Evolutionary conservation across 1,284 basidiomycete genomes (phyloP).

Genomic region (Rhodofomes roseus): DNA sequence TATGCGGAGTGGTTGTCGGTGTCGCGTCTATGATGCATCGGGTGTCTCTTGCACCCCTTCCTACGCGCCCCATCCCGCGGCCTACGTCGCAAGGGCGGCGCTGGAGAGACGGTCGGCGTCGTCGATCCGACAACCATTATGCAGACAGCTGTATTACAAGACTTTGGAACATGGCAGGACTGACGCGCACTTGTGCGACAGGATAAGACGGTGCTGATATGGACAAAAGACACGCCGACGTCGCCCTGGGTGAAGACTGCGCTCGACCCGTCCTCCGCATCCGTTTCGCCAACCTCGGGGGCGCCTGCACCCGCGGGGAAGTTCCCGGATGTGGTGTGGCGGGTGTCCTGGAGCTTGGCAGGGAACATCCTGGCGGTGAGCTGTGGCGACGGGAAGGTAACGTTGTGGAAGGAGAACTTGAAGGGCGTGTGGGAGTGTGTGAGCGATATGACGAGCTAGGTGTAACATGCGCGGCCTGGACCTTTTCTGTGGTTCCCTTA

Average conservation of each 20-base stretch:
- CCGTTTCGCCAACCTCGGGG: conserved; percentile 40
- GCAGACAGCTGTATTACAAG: not conserved
- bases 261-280: conserved; percentile 73
- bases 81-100: too few species aligned
- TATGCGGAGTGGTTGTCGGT: too few species aligned
- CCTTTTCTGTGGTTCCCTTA: not conserved
- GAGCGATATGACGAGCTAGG: conserved; percentile 83
- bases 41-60: too few species aligned
- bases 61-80: too few species aligned
- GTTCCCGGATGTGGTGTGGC: conserved; percentile 96
- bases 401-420: conserved; percentile 97
- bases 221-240: conserved; percentile 83
- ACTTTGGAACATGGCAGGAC: not conserved
- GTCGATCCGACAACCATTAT: too few species aligned
- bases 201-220: conserved; percentile 92
- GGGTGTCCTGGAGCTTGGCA: conserved; percentile 94
- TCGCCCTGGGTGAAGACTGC: conserved; percentile 84
- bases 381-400: conserved; percentile 97
- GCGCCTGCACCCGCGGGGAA: conserved; percentile 53
- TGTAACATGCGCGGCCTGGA: conserved; percentile 2
- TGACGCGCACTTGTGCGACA: conserved; percentile 22
- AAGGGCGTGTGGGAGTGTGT: conserved; percentile 96
- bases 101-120: too few species aligned
- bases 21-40: too few species aligned
- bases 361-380: conserved; percentile 97